Base-by-base conservation (phyloP, 2,329 filamentous ascomycete species). In the Ramularia endophylla region DNA sequence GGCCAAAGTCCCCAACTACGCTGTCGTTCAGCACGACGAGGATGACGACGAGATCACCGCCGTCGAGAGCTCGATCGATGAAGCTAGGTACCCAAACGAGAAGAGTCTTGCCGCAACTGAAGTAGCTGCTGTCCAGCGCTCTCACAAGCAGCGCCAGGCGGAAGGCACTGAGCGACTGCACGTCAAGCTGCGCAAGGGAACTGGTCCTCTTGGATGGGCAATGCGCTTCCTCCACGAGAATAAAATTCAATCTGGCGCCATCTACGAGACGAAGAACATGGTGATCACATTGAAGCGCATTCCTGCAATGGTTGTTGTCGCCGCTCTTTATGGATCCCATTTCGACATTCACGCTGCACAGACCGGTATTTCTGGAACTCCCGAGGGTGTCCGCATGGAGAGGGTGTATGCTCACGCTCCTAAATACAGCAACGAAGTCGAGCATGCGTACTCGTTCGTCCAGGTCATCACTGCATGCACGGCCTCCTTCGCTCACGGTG, bases 321-420 rank as follows among this genome's bases (percentile, higher is more conserved):
- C 72, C 41, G 58, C 71, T 12, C 75, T 88, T 38, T 90, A 90
- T 60, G 86, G 86, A 62, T 61, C 83, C 18, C 72, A 89, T 73
- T 90, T 89, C 67, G 85, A 90, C 54, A 90, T 89, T 57, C 85
- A 89, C 72, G 74, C 77, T 36, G 82, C 83, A 4, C 85, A 88
- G 69, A 71, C 72, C 38, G 85, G 85, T 58, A 74, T 86, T 32
- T 59, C 70, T 9, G 83, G 83, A 16, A 87, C 84, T 1, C 83
- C 83, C 5, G 84, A 88, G 46, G 85, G 83, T 44, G 67, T 17
- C 17, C 81, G 85, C 79, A 81, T 83, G 40, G 69, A 69, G 20
- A 73, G 81, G 3, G 70, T 76, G 11, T 60, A 81, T 55, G 74
- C 74, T 12, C 70, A 68, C 19, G 77, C 75, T 2, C 62, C 70